A percentile compares a stretch with the other conserved stretches of the same genome.
phyloP scores from a whole-genome alignment of 139 green algal genomes.

The Mychonastes homosphaera region DNA sequence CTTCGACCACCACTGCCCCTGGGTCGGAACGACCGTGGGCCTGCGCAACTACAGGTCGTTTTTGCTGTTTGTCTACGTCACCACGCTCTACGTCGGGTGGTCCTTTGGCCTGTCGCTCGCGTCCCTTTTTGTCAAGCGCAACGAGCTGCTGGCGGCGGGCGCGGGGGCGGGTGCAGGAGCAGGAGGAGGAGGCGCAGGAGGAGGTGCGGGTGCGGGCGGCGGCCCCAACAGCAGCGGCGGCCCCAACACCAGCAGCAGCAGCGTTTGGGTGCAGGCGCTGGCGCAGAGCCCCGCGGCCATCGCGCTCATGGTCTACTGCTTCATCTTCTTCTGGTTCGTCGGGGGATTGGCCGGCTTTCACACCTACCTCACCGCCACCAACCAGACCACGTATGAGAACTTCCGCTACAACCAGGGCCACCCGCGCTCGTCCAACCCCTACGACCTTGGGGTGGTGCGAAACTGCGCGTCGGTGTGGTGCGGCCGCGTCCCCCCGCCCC shows the following conservation, averaged over 20 bases:
- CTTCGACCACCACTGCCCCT: constrained; percentile 99
- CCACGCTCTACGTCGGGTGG: constrained; percentile 69
- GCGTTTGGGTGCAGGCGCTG: constrained; percentile 29
- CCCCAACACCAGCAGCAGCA: constrained; percentile 1
- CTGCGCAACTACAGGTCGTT: constrained; percentile 97
- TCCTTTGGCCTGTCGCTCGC: constrained; percentile 61
- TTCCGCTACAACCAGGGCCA: constrained; percentile 35
- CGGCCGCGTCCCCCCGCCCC: constrained; percentile 10
- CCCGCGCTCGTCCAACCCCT: constrained; percentile 43
- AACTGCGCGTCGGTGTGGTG: constrained; percentile 61
- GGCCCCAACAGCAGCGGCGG: too few relatives aligned
- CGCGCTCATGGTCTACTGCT: constrained; percentile 55
- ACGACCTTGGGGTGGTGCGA: constrained; percentile 35
- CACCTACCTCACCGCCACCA: constrained; percentile 74
- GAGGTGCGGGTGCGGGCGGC: too few relatives aligned
- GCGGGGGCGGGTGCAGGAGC: not conserved
- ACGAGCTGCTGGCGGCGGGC: constrained; percentile 24
- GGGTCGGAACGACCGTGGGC: constrained; percentile 88
- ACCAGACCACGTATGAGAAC: constrained; percentile 98
- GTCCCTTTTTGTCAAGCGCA: constrained; percentile 45
- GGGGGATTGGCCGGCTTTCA: constrained; percentile 86
- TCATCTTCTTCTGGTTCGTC: constrained; percentile 85
- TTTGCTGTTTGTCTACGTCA: constrained; percentile 83
- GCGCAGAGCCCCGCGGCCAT: constrained; percentile 15
- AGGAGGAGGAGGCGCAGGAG: constrained; percentile 4